Evolutionary conservation across 176 grass and related monocot genomes (phyloP).

Genomic region (Leersia perrieri): DNA sequence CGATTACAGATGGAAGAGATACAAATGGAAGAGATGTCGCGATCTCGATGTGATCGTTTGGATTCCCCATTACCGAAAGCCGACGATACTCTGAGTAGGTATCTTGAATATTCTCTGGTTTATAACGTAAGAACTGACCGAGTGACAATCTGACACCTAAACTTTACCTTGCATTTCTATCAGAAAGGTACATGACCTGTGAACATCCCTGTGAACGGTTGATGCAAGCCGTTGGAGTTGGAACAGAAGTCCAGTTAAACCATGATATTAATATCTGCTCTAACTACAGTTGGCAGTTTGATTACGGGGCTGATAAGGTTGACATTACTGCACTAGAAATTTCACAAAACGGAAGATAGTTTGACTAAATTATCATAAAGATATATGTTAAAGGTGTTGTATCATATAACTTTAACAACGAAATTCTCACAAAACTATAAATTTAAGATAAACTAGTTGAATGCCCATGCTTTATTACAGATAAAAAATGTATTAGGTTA

Average conservation of each 20-base stretch:
- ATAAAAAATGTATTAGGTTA: too few species aligned
- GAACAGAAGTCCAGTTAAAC: background rate
- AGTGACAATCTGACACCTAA: background rate
- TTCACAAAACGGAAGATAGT: too few species aligned
- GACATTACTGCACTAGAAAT: background rate
- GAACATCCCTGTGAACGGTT: too few species aligned
- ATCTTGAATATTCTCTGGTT: constrained; percentile 38
- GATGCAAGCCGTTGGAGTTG: too few species aligned
- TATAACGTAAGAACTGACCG: constrained; percentile 31
- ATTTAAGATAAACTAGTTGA: too few species aligned
- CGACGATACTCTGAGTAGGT: constrained; percentile 1
- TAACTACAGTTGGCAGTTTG: background rate
- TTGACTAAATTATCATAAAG: too few species aligned
- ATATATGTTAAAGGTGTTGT: too few species aligned
- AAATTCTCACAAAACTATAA: too few species aligned
- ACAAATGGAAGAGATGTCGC: constrained; percentile 1
- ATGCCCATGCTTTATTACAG: too few species aligned
- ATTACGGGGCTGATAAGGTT: background rate
- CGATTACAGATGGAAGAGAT: background rate
- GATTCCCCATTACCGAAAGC: constrained; percentile 23
- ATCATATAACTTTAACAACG: too few species aligned
- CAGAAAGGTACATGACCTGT: background rate
- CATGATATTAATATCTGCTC: too few species aligned
- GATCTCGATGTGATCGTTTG: background rate
- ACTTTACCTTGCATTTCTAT: constrained; percentile 5